Evolutionary conservation across 164 flowering plant species (phyloP), one percentile per base, ranked within the genome.

Genomic region (Sedum album): DNA sequence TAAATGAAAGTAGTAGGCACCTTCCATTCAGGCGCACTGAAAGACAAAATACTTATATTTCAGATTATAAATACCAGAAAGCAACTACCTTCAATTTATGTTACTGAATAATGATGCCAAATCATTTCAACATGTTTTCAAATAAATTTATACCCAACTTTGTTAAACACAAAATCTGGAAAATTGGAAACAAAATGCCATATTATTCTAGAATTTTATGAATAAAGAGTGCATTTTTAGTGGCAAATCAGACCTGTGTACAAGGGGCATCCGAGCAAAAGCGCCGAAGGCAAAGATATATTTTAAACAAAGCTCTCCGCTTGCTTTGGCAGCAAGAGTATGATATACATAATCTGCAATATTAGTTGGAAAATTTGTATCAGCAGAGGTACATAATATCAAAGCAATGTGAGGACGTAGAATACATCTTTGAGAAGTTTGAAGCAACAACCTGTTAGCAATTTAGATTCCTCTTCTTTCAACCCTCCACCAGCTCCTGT

Each of bases 241-340:
- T 6, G 31, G 60, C 60, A 31, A 31, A 68, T 35, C 76, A 25
- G 61, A 93, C 98, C 94, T 82, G 66, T 82, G 83, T 31, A 91
- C 66, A 68, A 93, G 94, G 51, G 98, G 97, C 62, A 35, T 74
- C 79, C 96, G 79, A 51, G 97, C 86, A 83, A 86, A 89, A 74
- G 98, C 98, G 72, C 98, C 98, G 70, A 93, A 89, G 23, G 98
- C 72, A 74, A 93, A 89, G 51, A 94, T 88, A 71, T 94, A 85
- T 76, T 90, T 91, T 68, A 94, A 80, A 83, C 99, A 91, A 73
- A 91, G 76, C 76, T 94, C 97, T 73, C 97, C 99, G 83, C 97
- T 94, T 30, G 89, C 92, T 78, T 91, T 94, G 67, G 99, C 92
- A 8, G 93, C 97, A 42, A 85, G 72, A 66, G 93, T 94, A 71